phyloP scores from a whole-genome alignment of 768 basidiomycete genomes.

The Podaxis pistillaris region DNA sequence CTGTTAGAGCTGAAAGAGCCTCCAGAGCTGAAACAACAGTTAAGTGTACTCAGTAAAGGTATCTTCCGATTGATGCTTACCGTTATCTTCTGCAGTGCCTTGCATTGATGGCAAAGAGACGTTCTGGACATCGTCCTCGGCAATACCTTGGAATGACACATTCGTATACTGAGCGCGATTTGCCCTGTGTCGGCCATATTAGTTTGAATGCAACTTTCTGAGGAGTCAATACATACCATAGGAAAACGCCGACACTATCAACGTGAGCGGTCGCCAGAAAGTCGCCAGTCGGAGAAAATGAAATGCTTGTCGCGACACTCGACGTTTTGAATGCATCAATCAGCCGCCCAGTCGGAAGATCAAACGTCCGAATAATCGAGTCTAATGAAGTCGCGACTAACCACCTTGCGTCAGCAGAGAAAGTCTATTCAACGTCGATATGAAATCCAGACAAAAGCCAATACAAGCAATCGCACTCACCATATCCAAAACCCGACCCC shows the following conservation, averaged over 20 bases:
- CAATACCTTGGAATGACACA: constrained; percentile 76
- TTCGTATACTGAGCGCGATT: constrained; percentile 94
- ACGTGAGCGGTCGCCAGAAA: constrained; percentile 95
- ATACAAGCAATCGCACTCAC: constrained; percentile 41
- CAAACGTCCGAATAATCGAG: constrained; percentile 91
- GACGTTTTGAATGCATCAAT: constrained; percentile 91
- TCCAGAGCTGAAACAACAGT: constrained; percentile 53
- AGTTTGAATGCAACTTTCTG: constrained; percentile 1
- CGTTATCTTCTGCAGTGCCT: constrained; percentile 76
- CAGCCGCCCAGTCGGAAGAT: constrained; percentile 88
- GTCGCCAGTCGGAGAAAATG: constrained; percentile 94
- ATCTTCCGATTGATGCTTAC: constrained; percentile 35
- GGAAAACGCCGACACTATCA: constrained; percentile 89
- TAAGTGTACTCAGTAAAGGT: not conserved
- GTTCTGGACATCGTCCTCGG: constrained; percentile 70
- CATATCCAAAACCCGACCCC: constrained; percentile 84
- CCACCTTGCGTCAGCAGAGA: constrained; percentile 96
- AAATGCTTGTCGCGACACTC: constrained; percentile 84
- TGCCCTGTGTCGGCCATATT: constrained; percentile 53
- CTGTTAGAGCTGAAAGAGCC: constrained; percentile 60
- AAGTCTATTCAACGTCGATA: constrained; percentile 52
- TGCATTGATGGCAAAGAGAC: constrained; percentile 82
- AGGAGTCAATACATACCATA: constrained; percentile 60
- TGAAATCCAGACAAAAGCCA: constrained; percentile 8
- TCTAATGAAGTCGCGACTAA: constrained; percentile 86